These are phyloP conservation scores for Candolleomyces eurysporus DNA, from an alignment of 768 basidiomycete genomes.

Conservation along the genomic window DNA sequence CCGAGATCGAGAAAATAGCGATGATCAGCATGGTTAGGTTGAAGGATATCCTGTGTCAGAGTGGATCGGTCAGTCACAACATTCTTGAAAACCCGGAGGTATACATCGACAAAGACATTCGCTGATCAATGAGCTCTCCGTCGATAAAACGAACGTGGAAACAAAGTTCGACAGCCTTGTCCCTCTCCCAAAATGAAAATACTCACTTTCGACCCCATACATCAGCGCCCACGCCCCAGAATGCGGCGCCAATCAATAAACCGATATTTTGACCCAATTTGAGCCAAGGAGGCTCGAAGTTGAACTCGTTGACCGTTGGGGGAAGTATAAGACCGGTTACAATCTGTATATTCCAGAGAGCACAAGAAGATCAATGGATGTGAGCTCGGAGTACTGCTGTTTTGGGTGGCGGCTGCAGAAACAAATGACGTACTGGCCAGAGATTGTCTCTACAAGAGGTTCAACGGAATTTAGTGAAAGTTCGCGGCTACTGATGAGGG, in stretches of 20 bases:
- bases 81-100: too few species aligned
- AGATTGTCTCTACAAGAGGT: constrained; percentile 22
- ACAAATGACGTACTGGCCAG: constrained; percentile 22
- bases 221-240: constrained; percentile 69
- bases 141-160: too few species aligned
- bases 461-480: background rate
- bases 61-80: too few species aligned
- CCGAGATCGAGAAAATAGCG: constrained; percentile 61
- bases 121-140: too few species aligned
- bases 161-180: too few species aligned
- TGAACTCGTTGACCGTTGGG: constrained; percentile 65
- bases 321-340: constrained; percentile 49
- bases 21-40: constrained; percentile 69
- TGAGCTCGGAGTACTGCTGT: background rate
- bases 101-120: too few species aligned
- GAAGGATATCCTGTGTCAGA: constrained; percentile 51
- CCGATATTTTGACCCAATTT: constrained; percentile 73
- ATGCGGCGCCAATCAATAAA: constrained; percentile 62
- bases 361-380: background rate
- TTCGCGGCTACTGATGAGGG: background rate
- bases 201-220: constrained; percentile 66
- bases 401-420: background rate
- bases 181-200: background rate
- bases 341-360: constrained; percentile 13
- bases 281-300: constrained; percentile 57